phyloP scores from a whole-genome alignment of 1,284 basidiomycete genomes.

The Takashimella tepidaria region DNA sequence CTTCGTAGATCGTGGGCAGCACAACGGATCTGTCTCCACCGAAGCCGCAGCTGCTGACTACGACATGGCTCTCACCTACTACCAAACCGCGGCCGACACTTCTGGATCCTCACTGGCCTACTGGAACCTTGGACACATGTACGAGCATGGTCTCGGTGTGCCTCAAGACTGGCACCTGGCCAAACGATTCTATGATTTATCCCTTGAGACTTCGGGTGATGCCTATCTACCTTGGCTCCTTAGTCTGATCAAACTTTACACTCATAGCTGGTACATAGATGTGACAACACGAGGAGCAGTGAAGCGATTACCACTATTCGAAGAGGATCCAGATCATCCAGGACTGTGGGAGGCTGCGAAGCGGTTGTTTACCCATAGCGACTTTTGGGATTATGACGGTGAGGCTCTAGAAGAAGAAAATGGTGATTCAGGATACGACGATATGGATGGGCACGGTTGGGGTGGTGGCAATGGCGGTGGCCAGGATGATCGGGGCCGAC shows the following conservation, averaged over 20 bases:
- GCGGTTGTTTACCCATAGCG: constrained; percentile 20
- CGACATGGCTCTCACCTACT: constrained; percentile 87
- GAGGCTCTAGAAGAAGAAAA: constrained; percentile 12
- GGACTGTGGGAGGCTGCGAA: constrained; percentile 33
- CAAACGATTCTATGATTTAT: constrained; percentile 90
- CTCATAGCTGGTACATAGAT: constrained; percentile 46
- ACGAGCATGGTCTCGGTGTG: constrained; percentile 91
- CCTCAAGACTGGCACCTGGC: constrained; percentile 93
- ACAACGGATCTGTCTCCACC: constrained; percentile 9
- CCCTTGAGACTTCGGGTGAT: constrained; percentile 67
- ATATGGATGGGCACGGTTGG: constrained; percentile 15
- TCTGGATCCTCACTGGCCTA: constrained; percentile 87
- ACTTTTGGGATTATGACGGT: constrained; percentile 9
- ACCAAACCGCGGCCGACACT: constrained; percentile 83
- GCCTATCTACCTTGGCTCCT: constrained; percentile 82
- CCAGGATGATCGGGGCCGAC: constrained; percentile 7
- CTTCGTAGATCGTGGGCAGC: constrained; percentile 10
- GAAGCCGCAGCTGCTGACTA: constrained; percentile 53
- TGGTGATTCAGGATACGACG: constrained; percentile 16
- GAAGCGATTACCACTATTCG: constrained; percentile 40
- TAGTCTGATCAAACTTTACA: constrained; percentile 75
- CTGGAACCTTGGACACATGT: constrained; percentile 99
- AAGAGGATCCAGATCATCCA: constrained; percentile 18
- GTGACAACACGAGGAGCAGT: constrained; percentile 34
- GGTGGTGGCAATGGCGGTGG: constrained; percentile 5